Percentiles rank a stretch among this genome's conserved stretches.
Evolutionary conservation across 108 stramenopile species (phyloP).

Genomic region (Chaetoceros muelleri): DNA sequence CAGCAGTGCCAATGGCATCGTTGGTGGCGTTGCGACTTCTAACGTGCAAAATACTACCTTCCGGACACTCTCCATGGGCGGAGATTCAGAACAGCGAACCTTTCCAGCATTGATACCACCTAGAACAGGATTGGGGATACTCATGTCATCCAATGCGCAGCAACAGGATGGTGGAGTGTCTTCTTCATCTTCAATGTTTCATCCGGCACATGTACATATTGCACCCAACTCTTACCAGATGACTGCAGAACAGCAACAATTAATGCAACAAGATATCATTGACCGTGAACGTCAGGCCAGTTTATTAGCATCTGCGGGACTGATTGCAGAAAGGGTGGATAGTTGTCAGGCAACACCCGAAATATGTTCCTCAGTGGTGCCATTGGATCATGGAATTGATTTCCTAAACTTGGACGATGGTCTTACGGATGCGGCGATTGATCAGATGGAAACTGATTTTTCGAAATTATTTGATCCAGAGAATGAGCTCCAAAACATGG

Average conservation of each 20-base stretch:
- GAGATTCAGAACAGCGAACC: not conserved
- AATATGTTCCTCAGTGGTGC: not conserved
- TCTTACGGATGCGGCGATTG: conserved; percentile 11
- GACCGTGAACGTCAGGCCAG: conserved; percentile 80
- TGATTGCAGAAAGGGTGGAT: conserved; percentile 48
- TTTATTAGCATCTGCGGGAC: conserved; percentile 74
- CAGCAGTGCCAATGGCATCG: too few species aligned
- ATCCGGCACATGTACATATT: conserved; percentile 1
- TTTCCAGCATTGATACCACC: conserved; percentile 11
- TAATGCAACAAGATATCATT: conserved; percentile 42
- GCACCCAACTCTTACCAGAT: conserved; percentile 11
- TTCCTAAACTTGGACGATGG: conserved; percentile 15
- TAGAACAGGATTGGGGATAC: conserved; percentile 63
- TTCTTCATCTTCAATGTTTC: conserved; percentile 4
- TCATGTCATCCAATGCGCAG: conserved; percentile 6
- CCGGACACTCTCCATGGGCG: not conserved
- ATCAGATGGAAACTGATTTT: conserved; percentile 82
- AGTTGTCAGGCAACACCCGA: not conserved
- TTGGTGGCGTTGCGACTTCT: not conserved
- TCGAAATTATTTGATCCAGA: conserved; percentile 71
- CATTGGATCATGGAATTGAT: conserved; percentile 7
- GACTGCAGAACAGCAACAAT: conserved; percentile 33
- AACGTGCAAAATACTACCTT: not conserved
- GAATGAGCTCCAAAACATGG: conserved; percentile 32
- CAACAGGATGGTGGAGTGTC: not conserved